Base-by-base conservation (phyloP, 2,329 filamentous ascomycete species). In the Neodidymelliopsis sp. region DNA sequence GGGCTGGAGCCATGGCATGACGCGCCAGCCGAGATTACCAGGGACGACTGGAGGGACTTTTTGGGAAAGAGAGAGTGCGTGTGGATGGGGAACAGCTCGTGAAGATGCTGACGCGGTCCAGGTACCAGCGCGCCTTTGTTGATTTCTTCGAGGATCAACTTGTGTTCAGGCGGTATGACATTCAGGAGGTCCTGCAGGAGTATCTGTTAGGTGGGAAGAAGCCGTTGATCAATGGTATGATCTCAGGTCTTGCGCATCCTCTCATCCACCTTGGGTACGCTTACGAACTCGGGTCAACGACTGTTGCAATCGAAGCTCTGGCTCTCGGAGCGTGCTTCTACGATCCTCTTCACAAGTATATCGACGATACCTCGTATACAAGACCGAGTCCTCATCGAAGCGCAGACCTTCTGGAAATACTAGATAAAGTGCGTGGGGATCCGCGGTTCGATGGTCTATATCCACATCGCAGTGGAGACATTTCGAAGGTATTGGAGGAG, bases 181-280 rank as follows among this genome's bases (percentile, higher is more conserved):
- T 94, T 90, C 89, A 88, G 66, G 78, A 80, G 42, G 84, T 96
- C 2, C 77, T 95, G 7, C 77, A 84, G 3, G 83, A 92, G 53
- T 97, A 88, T 67, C 74, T 99, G 34, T 89, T 93, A 56, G 74
- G 80, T 30, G 88, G 86, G 24, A 81, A 89, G 39, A 79, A 89
- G 67, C 92, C 93, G 4, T 74, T 99, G 48, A 83, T 96, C 63
- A 89, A 95, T 74, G 86, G 87, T 27, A 75, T 97, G 28, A 84
- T 95, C 43, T 82, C 86, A 33, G 91, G 90, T 43, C 81, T 96
- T 53, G 93, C 88, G 13, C 90, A 97, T 64, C 90, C 93, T 1
- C 78, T 97, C n/a, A 94, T 97, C 49, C 94, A 97, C 65, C 81
- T 99, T 2, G 92, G 86, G n/a, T 97, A 96, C 69, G 94, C 91